Base-by-base conservation (phyloP, 2,329 filamentous ascomycete genomes). In the Penicillium brevicompactum region DNA sequence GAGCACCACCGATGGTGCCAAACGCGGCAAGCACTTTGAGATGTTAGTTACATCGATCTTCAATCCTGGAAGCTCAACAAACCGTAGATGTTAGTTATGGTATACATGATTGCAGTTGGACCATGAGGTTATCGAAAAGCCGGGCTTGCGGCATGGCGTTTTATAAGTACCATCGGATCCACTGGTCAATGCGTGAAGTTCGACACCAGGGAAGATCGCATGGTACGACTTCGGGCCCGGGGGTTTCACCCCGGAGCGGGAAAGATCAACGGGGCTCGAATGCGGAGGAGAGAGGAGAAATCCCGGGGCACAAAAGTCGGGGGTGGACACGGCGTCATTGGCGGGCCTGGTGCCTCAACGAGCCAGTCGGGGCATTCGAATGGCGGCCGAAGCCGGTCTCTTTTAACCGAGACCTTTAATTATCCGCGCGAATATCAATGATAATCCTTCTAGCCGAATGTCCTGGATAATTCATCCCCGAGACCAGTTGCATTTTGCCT, bases 1-100 rank as follows among this genome's bases (percentile, higher is more conserved):
- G 70, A 9, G 77, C 80, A 67, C 81, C 82, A 40, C 82, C 82
- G 60, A 84, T 79, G 49, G 82, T 80, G 65, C 82, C 78, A 68
- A 84, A 82, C 57, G 78, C 80, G 51, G 82, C 80, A 60, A 85
- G 82, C 53, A 80, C 71, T 69, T 34, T 34, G 2, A 18, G 2
- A 27, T 1, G 16, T 60, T 51, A 60, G 52, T 8, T 1, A 9
- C 7, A 24, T 11, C 1, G 16, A 10, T n/a, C 8, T 30, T 22
- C 1, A 14, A 27, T 14, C 6, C n/a, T 38, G 2, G 10, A 6
- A 41, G 21, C 14, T 4, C 43, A 9, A 55, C 49, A 42, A 50
- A 67, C 65, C 67, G 58, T 83, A 82, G 53, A 82, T 78, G 62
- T 82, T 82, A 14, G 78, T 73, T 49, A 81, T 77, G 42, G 70